Percentiles rank a stretch among this genome's conserved stretches.
Conservation (phyloP, 495 filamentous ascomycete genomes). For the Neurospora cerealis region DNA sequence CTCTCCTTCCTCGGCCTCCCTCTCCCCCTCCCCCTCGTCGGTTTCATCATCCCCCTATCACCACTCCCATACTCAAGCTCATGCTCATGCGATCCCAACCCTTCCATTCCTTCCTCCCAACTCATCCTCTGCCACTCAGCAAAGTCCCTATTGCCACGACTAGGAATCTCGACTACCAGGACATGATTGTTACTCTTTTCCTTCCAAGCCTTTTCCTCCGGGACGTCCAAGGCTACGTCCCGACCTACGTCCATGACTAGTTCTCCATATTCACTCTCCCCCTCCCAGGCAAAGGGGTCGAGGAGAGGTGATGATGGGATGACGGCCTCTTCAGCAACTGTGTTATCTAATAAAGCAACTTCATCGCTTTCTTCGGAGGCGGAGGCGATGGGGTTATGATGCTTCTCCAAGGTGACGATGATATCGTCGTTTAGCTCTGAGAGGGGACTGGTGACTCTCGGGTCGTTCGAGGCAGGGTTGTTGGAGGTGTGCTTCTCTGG, state of each 20-base stretch:
- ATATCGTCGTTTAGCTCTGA: background rate
- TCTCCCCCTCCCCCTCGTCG: background rate
- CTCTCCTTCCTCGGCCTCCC: background rate
- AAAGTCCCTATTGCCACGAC: background rate
- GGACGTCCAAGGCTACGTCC: too few species aligned
- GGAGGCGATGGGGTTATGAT: background rate
- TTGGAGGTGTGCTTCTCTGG: background rate
- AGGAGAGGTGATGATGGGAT: background rate
- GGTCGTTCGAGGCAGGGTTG: background rate
- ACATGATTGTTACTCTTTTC: background rate
- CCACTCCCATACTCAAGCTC: background rate
- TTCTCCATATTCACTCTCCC: background rate
- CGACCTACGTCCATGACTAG: background rate
- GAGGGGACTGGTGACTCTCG: background rate
- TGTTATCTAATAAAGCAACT: background rate
- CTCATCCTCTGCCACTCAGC: background rate
- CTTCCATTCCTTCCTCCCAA: background rate
- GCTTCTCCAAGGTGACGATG: background rate
- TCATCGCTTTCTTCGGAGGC: background rate
- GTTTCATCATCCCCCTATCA: background rate
- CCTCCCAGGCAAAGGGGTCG: background rate
- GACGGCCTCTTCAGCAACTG: too few species aligned
- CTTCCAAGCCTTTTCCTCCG: background rate
- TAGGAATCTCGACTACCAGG: background rate
- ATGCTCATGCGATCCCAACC: too few species aligned